phyloP scores from a whole-genome alignment of 495 filamentous ascomycete species.

The Geopyxis carbonaria region DNA sequence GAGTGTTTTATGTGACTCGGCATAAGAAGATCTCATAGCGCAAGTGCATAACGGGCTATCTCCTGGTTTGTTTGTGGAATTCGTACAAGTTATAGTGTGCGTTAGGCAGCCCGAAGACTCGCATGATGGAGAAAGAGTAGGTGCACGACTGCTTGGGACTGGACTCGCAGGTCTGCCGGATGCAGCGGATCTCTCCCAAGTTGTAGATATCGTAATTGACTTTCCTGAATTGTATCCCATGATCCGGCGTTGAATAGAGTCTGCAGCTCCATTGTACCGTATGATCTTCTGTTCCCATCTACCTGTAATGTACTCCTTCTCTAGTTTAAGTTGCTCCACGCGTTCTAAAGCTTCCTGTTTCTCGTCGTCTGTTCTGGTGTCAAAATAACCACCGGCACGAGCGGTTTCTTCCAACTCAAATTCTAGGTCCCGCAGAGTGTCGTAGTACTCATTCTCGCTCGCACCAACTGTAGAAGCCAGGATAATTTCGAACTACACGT shows the following conservation, averaged over 20 bases:
- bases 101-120: no score
- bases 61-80: no score
- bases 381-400: neutral
- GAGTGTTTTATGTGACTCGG: no score
- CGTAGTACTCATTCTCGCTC: conserved; percentile 19
- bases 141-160: conserved; percentile 13
- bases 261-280: conserved; percentile 22
- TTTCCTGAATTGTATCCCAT: neutral
- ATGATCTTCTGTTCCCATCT: conserved; percentile 21
- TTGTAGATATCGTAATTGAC: neutral
- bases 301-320: conserved; percentile 24
- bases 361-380: conserved; percentile 7
- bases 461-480: conserved; percentile 17
- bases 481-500: conserved; percentile 23
- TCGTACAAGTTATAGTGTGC: no score
- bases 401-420: conserved; percentile 17
- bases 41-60: no score
- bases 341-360: conserved; percentile 6
- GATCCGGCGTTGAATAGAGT: conserved; percentile 24
- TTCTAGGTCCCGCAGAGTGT: conserved; percentile 21
- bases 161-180: conserved; percentile 14
- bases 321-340: conserved; percentile 21
- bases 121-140: neutral
- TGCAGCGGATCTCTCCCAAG: neutral
- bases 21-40: no score